Conservation (phyloP, 2,329 filamentous ascomycete species). For the Nemania diffusa region DNA sequence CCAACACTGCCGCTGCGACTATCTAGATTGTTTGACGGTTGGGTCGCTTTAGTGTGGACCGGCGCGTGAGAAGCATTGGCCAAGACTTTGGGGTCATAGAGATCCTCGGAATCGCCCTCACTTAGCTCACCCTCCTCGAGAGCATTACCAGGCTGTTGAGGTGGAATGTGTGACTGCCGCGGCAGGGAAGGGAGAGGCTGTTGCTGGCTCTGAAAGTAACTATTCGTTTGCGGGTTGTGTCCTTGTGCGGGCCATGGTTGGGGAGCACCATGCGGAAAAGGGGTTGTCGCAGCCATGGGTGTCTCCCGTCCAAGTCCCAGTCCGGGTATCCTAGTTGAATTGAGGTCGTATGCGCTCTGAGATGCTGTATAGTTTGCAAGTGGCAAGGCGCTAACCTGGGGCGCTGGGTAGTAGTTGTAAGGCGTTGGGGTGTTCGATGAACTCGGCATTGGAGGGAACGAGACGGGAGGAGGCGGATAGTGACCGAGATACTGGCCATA, state of each 20-base stretch:
- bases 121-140: slow-evolving; percentile 81
- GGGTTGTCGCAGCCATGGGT: slow-evolving; percentile 27
- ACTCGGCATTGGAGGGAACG: slow-evolving; percentile 25
- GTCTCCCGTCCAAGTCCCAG: slow-evolving; percentile 49
- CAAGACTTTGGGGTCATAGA: slow-evolving; percentile 59
- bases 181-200: slow-evolving; percentile 16
- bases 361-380: slow-evolving; percentile 45
- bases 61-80: slow-evolving; percentile 8
- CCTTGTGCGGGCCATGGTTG: slow-evolving; percentile 35
- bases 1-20: slow-evolving; percentile 43
- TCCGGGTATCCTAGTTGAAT: slow-evolving; percentile 53
- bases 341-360: slow-evolving; percentile 53
- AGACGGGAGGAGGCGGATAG: slow-evolving; percentile 36
- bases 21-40: slow-evolving; percentile 31
- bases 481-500: slow-evolving; percentile 50
- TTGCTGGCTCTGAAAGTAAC: slow-evolving; percentile 17
- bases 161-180: slow-evolving; percentile 4
- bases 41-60: slow-evolving; percentile 18
- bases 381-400: slow-evolving; percentile 30
- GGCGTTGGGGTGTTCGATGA: slow-evolving; percentile 27
- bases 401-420: slow-evolving; percentile 16
- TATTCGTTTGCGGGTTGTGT: slow-evolving; percentile 24
- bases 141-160: slow-evolving; percentile 21
- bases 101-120: slow-evolving; percentile 73
- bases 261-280: slow-evolving; percentile 30